Evolutionary conservation across 2,329 filamentous ascomycete genomes (phyloP).

Genomic region (Penicillium sumatraense): DNA sequence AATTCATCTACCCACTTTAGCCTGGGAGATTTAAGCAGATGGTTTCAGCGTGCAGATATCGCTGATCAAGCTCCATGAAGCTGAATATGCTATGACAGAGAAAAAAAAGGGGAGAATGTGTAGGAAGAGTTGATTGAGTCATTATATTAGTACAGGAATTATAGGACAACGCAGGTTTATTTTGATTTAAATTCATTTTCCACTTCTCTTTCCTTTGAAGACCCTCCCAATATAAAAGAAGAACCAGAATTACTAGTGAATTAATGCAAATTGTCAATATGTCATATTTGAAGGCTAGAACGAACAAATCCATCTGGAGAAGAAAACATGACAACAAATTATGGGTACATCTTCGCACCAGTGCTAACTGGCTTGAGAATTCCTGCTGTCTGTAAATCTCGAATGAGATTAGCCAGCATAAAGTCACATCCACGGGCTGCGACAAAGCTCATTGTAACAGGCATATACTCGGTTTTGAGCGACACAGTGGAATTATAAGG

Average conservation of each 20-base stretch:
- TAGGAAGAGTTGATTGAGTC: no score
- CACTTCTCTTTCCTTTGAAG: no score
- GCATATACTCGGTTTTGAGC: conserved; percentile 55
- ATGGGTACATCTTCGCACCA: conserved; percentile 9
- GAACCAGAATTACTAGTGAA: no score
- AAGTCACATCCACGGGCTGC: conserved; percentile 66
- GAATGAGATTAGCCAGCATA: conserved; percentile 59
- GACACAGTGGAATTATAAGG: conserved; percentile 38
- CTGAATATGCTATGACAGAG: no score
- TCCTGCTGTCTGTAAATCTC: conserved; percentile 52
- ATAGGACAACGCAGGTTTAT: no score
- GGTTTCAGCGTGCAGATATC: no score
- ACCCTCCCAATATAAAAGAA: no score
- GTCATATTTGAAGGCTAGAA: neutral
- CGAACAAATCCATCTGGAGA: neutral
- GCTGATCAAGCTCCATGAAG: no score
- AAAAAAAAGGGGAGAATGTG: no score
- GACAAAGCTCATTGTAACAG: conserved; percentile 63
- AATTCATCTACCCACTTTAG: conserved; percentile 13
- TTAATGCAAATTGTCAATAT: neutral
- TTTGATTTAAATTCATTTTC: no score
- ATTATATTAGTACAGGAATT: no score
- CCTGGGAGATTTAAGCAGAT: no score
- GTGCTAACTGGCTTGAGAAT: conserved; percentile 10
- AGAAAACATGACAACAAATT: neutral